phyloP scores from a whole-genome alignment of 805 yeast genomes.

The Lipomyces orientalis region DNA sequence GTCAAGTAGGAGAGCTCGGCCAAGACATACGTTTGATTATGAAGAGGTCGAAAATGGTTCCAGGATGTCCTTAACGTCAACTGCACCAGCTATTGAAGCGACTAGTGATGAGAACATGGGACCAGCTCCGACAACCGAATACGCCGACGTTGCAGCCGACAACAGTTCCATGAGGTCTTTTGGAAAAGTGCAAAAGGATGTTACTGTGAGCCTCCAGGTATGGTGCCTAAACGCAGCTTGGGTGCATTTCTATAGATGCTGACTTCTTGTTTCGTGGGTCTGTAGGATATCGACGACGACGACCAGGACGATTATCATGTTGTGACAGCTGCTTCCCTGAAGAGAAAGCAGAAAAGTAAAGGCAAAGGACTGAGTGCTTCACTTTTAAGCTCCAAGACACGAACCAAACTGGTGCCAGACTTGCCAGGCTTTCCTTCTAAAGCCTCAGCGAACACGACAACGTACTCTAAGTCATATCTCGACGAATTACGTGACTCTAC shows the following conservation, averaged over 20 bases:
- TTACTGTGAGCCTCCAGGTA: not conserved
- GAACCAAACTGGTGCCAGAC: constrained; percentile 29
- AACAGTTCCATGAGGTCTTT: not conserved
- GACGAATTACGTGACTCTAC: constrained; percentile 32
- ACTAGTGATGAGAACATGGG: not conserved
- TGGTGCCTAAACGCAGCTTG: not conserved
- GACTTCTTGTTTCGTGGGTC: not conserved
- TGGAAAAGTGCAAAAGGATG: not conserved
- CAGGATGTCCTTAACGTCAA: not conserved
- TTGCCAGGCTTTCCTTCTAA: constrained; percentile 5
- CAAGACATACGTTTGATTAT: constrained; percentile 22
- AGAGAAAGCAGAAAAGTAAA: constrained; percentile 17
- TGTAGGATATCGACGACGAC: constrained; percentile 1
- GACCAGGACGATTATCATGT: constrained; percentile 22
- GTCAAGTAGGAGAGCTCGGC: constrained; percentile 24
- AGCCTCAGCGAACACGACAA: not conserved
- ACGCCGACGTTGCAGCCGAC: constrained; percentile 2
- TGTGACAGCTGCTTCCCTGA: constrained; percentile 27
- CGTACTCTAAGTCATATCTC: constrained; percentile 27
- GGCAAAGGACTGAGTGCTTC: constrained; percentile 9
- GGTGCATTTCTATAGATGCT: not conserved
- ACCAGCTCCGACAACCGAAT: not conserved
- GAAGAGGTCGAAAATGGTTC: constrained; percentile 21
- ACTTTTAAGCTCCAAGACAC: constrained; percentile 16
- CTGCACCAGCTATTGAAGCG: not conserved